Evolutionary conservation across 495 filamentous ascomycete species (phyloP), one percentile per base, ranked within the genome.

Genomic region (Lentithecium fluviatile): DNA sequence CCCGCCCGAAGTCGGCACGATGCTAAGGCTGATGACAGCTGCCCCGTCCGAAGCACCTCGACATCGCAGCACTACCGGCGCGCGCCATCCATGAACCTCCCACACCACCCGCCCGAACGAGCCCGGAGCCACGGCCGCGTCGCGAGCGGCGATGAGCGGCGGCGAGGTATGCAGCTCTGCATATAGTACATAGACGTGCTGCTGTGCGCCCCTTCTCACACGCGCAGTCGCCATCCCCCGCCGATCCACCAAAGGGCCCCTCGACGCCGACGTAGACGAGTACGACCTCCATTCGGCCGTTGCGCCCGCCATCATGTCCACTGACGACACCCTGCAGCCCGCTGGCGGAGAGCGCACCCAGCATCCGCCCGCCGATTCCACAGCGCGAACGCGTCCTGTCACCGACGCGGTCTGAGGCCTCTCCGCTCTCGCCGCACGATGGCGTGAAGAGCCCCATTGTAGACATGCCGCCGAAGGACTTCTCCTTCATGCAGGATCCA

Each of bases 401-500:
- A 11, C 65, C 65, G 4, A n/a, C 65, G 8, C 56, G 21, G 38
- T 51, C 55, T 8, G 53, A 62, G 8, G 29, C 62, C 12, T 45
- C 46, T 6, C 32, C 57, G 6, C 48, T 53, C 17, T 45, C 63
- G 6, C 53, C 52, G 15, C 51, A 53, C 69, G 29, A 73, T 73
- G 50, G 72, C 74, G 51, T 24, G 20, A 29, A 19, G 75, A 56
- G 71, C 71, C 45, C 65, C 71, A 37, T 60, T 19, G 12, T 48
- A 15, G 60, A 68, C 53, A 64, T 73, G 12, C 54, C 76, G 26
- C 75, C 78, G 37, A 89, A 88, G 68, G 88, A 95, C 74, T 87
- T 94, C 66, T 83, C 82, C 46, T 93, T 85, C 73, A 83, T 96
- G 57, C 81, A 91, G 19, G 80, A 84, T 34, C 88, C 89, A 2